Conservation (phyloP, 139 green algal species). For the Chlamydomonas schloesseri region DNA sequence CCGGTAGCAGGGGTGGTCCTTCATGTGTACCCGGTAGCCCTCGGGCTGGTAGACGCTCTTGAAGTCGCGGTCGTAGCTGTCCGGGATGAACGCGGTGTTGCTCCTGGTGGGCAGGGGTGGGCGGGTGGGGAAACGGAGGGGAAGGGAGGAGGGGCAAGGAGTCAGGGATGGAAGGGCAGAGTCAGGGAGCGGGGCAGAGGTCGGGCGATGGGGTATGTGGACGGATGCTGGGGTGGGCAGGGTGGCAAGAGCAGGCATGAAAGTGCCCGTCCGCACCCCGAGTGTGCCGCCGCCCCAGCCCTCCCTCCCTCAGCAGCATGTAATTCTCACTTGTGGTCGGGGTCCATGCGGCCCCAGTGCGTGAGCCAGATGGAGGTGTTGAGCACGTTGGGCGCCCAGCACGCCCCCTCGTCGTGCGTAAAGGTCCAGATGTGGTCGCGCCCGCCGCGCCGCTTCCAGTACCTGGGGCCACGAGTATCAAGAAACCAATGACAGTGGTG, state of each 20-base stretch:
- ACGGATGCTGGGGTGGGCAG: no score
- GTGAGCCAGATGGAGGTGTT: slow-evolving; percentile 60
- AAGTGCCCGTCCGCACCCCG: no score
- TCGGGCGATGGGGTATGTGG: no score
- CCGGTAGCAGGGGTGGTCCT: slow-evolving; percentile 60
- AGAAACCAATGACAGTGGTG: no score
- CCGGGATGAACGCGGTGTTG: slow-evolving; percentile 52
- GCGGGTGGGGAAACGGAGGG: no score
- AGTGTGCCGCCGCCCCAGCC: no score
- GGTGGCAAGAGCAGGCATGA: no score
- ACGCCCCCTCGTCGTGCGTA: slow-evolving; percentile 71
- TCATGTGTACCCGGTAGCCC: slow-evolving; percentile 48
- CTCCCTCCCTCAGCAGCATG: no score
- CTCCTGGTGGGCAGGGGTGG: no score
- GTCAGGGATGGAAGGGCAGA: background rate
- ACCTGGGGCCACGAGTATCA: no score
- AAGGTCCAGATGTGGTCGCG: slow-evolving; percentile 77
- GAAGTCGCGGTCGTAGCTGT: slow-evolving; percentile 56
- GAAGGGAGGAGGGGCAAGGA: background rate
- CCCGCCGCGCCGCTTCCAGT: slow-evolving; percentile 58
- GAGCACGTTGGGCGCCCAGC: slow-evolving; percentile 64
- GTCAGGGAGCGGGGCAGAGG: background rate
- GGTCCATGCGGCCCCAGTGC: slow-evolving; percentile 65
- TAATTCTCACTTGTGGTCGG: slow-evolving; percentile 44
- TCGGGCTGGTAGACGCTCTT: slow-evolving; percentile 32